A percentile compares a stretch with the other conserved stretches of the same genome.
Conservation (phyloP, 805 yeast species). For the Alloascoidea hylecoeti region DNA sequence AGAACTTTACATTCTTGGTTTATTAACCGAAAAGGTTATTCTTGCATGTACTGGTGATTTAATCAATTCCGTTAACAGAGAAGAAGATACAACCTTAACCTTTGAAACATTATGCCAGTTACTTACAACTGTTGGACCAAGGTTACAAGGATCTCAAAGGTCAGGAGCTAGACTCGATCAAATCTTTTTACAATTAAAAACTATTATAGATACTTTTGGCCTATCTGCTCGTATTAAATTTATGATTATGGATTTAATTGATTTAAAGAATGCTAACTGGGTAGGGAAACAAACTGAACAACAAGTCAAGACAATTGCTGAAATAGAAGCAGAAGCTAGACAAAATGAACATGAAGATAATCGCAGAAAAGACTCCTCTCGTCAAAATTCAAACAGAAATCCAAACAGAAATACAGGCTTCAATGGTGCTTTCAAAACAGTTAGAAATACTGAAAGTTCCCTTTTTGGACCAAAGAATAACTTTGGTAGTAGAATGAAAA, state of each 20-base stretch:
- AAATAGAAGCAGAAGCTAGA: constrained; percentile 81
- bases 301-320: constrained; percentile 91
- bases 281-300: constrained; percentile 40
- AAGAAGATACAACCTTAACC: constrained; percentile 74
- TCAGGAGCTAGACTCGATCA: constrained; percentile 43
- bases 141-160: constrained; percentile 35
- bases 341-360: constrained; percentile 41
- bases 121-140: constrained; percentile 72
- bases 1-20: constrained; percentile 66
- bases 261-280: constrained; percentile 63
- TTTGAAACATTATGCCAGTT: constrained; percentile 82
- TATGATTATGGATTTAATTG: constrained; percentile 78
- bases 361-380: background rate
- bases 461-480: background rate
- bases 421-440: background rate
- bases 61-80: constrained; percentile 55
- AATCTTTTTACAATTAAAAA: constrained; percentile 35
- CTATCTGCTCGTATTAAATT: constrained; percentile 71
- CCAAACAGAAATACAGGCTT: background rate
- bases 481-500: background rate
- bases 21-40: constrained; percentile 67
- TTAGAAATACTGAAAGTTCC: background rate
- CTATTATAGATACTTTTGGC: constrained; percentile 5
- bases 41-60: constrained; percentile 51
- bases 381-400: background rate